Base-by-base conservation (phyloP, 371 early-diverging fungal genomes). In the Zychaea mexicana region DNA sequence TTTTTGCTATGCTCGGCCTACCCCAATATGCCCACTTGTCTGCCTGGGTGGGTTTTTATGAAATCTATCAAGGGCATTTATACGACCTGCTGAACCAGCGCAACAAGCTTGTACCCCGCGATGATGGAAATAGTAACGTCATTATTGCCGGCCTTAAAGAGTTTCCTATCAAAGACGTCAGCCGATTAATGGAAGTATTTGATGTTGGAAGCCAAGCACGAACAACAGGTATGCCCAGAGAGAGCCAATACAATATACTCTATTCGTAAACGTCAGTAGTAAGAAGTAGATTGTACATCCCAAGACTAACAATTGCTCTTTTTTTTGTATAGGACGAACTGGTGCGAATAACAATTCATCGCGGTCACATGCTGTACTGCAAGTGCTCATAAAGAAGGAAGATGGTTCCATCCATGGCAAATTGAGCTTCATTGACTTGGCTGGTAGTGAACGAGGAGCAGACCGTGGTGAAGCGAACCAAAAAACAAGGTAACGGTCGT, bases 371-470 rank as follows among this genome's bases (percentile, higher is more conserved):
- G 98, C 99, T 32, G 95, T 99, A 17, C 84, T 99, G 70, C 97
- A 96, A 79, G 88, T 99, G 27, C 81, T 90, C n/a, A 69, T 98
- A 9, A 74, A 92, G 61, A 83, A 85, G 46, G 85, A 83, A 57
- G 65, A 78, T 39, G 79, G 12, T 2, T 27, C 85, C 13, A 81
- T 89, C 15, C 72, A 75, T 64, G 95, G 96, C 46, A 98, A 97
- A 71, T 83, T 98, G 24, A 94, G 92, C 73, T 98, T 99, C 74
- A 97, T 99, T 59, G 99, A 99, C 83, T 78, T 99, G 62, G 99
- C 99, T 9, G 99, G 99, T 19, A 96, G 95, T 76, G 99, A 99
- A 78, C 89, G 99, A 57, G 99, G 99, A 19, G 95, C 96, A 3
- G 99, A 99, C 73, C 87, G 99, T 61, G 98, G 97, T 10, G 96